Conservation (phyloP, 2,329 filamentous ascomycete genomes). For the Juglanconis oblonga region DNA sequence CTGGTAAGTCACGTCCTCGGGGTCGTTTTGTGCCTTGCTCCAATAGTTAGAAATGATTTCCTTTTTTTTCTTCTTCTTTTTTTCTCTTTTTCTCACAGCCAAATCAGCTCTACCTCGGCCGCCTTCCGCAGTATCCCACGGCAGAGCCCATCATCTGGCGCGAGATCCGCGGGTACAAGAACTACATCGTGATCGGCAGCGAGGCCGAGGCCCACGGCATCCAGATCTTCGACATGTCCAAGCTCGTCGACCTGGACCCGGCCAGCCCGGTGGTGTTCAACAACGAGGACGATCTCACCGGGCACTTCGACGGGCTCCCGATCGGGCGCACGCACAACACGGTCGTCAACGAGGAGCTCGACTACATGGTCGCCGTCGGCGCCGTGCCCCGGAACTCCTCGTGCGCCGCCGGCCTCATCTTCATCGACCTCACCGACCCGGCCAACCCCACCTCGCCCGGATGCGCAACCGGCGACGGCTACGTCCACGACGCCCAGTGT, state of each 20-base stretch:
- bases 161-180: slow-evolving; percentile 40
- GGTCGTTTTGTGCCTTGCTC: too few species aligned
- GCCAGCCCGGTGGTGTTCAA: slow-evolving; percentile 33
- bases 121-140: slow-evolving; percentile 39
- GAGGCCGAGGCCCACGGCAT: slow-evolving; percentile 50
- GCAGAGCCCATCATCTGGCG: slow-evolving; percentile 33
- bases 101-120: slow-evolving; percentile 38
- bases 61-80: too few species aligned
- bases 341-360: slow-evolving; percentile 46
- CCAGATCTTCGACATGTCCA: slow-evolving; percentile 63
- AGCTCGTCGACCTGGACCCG: slow-evolving; percentile 44
- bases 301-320: slow-evolving; percentile 30
- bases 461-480: slow-evolving; percentile 53
- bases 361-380: slow-evolving; percentile 44
- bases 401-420: slow-evolving; percentile 55
- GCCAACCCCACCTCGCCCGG: slow-evolving; percentile 51
- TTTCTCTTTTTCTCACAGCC: neutral
- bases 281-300: slow-evolving; percentile 31
- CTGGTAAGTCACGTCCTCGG: slow-evolving; percentile 23
- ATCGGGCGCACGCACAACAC: slow-evolving; percentile 50
- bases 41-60: too few species aligned
- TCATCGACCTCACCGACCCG: slow-evolving; percentile 55
- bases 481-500: slow-evolving; percentile 62
- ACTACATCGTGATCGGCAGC: slow-evolving; percentile 39
- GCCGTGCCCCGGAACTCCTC: slow-evolving; percentile 35